Conservation (phyloP, 2,329 filamentous ascomycete species). For the Neonectria hederae region DNA sequence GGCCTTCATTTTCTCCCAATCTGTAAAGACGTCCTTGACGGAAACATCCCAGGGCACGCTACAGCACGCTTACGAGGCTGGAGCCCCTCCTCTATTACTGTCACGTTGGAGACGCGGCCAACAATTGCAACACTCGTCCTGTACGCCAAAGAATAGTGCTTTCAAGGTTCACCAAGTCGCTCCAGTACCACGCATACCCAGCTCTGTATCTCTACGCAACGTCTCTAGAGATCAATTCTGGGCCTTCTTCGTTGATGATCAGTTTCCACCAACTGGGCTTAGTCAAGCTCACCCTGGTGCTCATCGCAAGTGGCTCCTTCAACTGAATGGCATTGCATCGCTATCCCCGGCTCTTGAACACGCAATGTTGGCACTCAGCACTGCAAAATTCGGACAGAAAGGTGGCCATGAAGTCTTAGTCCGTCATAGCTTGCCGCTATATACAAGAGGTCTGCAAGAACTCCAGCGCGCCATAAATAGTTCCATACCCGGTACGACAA, state of each 20-base stretch:
- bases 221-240: conserved; percentile 15
- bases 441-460: conserved; percentile 7
- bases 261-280: conserved; percentile 1
- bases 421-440: conserved; percentile 8
- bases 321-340: neutral
- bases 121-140: neutral
- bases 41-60: neutral
- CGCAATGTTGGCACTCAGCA: conserved; percentile 16
- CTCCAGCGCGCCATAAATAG: conserved; percentile 15
- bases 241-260: neutral
- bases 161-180: neutral
- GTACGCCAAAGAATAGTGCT: neutral
- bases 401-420: neutral
- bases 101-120: conserved; percentile 8
- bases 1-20: conserved; percentile 16
- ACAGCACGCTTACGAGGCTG: neutral
- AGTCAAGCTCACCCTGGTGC: neutral
- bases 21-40: neutral
- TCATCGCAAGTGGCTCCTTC: conserved; percentile 20
- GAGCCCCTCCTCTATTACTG: conserved; percentile 4
- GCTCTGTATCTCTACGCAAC: conserved; percentile 1
- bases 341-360: conserved; percentile 13
- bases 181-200: neutral
- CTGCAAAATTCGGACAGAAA: conserved; percentile 3
- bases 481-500: neutral